Base-by-base conservation (phyloP, 805 yeast species). In the Candida silvatica region DNA sequence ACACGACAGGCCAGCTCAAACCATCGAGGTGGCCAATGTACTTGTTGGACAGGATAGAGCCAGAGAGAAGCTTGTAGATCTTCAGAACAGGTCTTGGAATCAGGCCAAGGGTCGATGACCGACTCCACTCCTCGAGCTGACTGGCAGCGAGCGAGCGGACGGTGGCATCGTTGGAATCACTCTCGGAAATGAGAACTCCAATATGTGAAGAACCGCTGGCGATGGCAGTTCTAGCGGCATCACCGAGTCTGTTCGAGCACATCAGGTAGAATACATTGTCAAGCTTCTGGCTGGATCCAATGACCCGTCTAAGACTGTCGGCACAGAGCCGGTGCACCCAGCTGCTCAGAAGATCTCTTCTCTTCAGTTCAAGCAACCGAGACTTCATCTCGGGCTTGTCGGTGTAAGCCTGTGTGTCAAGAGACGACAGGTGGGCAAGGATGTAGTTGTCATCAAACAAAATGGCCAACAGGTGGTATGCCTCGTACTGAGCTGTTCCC, bases 101-200 rank as follows among this genome's bases (percentile, higher is more conserved):
- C 31, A 54, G 56, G 20, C 49, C 52, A 20, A 62, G 36, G 4
- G 60, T 58, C 4, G 64, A 62, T 5, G 59, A 58, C 3, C 63
- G 60, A 20, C 54, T 53, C 97, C 97, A 88, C 26, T 69, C 72
- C 2, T 61, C 57, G 17, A 90, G 55, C 56, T 87, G 96, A 23
- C 55, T 54, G 5, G 50, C 43, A 0, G 96, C 88, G 35, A 74
- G 62, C 1, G 47, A 48, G 33, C 65, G 64, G 3, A 81, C 78
- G 2, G 67, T 64, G 1, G 66, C 66, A 44, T 79, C 82, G 45
- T 80, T 79, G 0, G 92, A 77, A 23, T 84, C 94, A 6, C 81
- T 52, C 29, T 82, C 59, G 0, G 95, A 69, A 9, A 90, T 54
- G 19, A 85, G 48, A 0, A 74, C 74, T 0, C 95, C 76, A 15